phyloP scores from a whole-genome alignment of 2,329 filamentous ascomycete genomes.

The Aspergillus quadrilineatus region DNA sequence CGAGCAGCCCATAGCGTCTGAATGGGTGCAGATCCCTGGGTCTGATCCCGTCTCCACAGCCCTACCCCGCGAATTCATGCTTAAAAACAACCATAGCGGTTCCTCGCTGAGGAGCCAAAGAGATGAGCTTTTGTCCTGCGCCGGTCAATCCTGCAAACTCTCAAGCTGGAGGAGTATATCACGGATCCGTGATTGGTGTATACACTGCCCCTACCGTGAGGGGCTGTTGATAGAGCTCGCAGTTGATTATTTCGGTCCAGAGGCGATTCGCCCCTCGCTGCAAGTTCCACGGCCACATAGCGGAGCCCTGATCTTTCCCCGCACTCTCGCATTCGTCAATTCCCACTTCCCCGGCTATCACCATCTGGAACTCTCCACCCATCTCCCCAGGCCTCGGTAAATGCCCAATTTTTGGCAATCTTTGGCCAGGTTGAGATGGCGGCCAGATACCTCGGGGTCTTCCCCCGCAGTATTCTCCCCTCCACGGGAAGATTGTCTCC shows the following conservation, averaged over 20 bases:
- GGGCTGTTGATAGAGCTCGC: too few species aligned
- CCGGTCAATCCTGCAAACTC: too few species aligned
- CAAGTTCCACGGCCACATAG: neutral
- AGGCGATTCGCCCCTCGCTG: neutral
- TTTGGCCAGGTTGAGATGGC: neutral
- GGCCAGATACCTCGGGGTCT: neutral
- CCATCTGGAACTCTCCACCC: neutral
- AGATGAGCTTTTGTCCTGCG: too few species aligned
- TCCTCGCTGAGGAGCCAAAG: too few species aligned
- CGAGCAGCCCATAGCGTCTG: neutral
- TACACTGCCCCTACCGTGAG: too few species aligned
- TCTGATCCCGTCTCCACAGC: neutral
- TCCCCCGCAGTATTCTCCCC: neutral
- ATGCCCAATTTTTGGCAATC: neutral
- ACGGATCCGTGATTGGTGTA: too few species aligned
- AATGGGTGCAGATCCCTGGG: neutral
- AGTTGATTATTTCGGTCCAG: neutral
- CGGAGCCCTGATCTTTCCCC: neutral
- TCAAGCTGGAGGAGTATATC: too few species aligned
- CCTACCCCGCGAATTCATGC: neutral
- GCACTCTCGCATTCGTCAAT: neutral
- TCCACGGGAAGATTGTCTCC: neutral
- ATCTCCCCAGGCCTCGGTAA: neutral
- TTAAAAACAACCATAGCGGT: too few species aligned
- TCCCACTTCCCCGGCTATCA: neutral